Evolutionary conservation across 352 stramenopile species (phyloP), one percentile per base, ranked within the genome.

Genomic region (Phytophthora ohioensis): DNA sequence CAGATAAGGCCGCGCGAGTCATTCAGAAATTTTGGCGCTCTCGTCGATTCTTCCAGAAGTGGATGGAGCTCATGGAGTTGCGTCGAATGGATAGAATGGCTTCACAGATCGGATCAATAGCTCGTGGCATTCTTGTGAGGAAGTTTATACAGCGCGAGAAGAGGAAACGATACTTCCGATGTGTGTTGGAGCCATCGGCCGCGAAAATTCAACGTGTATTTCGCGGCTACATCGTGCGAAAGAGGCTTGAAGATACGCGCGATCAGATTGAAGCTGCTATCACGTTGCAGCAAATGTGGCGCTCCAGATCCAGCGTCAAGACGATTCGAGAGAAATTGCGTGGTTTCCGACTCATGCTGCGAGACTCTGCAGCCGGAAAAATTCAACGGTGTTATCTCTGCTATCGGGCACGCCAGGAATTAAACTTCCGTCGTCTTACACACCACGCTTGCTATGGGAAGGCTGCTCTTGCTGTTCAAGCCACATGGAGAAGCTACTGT

Each of bases 251-350:
- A 59, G 71, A 81, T 8, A 60, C 81, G 1, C 76, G 82, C 1
- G 85, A 95, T 32, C 64, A 75, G 4, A 69, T 88, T 2, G 85
- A 95, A 61, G 85, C 87, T 27, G 87, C 84, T 12, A 90, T 88
- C 42, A 91, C 87, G 6, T 57, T 93, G 12, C 85, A 95, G 75
- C 81, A 90, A 71, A 91, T 91, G 80, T 92, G 84, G 82, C 78
- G 79, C 39, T 80, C 78, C 17, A 62, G 64, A 64, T 89, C 69
- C 30, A 80, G 65, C 11, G 61, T 85, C 71, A 76, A 76, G 49
- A 73, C 57, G 10, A 89, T 90, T 47, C 69, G 81, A 34, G 15
- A 66, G 39, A 78, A 73, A 13, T 36, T 92, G 0, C 41, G 51
- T 5, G 77, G 79, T 1, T 92, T 91, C 53, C 80, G 82, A 3